Conservation (phyloP, 768 basidiomycete genomes). For the Neoboletus brunneissimus region DNA sequence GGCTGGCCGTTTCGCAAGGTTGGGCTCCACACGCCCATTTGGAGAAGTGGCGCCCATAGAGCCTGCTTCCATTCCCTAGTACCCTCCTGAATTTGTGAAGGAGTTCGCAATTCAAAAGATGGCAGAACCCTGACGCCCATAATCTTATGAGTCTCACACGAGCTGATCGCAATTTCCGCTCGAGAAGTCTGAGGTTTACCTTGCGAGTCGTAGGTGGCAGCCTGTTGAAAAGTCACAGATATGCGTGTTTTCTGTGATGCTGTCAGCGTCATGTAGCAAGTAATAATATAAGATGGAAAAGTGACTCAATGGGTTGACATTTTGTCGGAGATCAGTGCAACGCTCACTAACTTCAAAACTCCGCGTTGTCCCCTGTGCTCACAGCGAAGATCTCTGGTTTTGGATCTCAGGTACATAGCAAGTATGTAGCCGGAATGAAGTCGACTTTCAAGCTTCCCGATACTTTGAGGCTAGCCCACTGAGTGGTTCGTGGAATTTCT, state of each 20-base stretch:
- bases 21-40: background rate
- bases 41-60: background rate
- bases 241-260: background rate
- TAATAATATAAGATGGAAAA: no score
- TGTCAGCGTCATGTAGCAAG: no score
- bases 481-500: background rate
- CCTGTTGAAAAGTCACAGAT: background rate
- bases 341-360: no score
- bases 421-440: background rate
- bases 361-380: no score
- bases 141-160: no score
- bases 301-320: no score
- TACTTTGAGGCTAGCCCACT: background rate
- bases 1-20: background rate
- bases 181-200: background rate
- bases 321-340: no score
- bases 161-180: background rate
- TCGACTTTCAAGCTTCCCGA: background rate
- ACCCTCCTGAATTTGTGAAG: background rate
- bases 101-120: background rate
- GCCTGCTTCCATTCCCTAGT: conserved; percentile 3
- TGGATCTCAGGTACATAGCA: no score
- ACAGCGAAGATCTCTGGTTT: background rate
- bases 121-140: background rate
- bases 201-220: background rate